A percentile compares a stretch with the other conserved stretches of the same genome.
Evolutionary conservation across 352 stramenopile genomes (phyloP).

Genomic region (Pythium scleroteichum): DNA sequence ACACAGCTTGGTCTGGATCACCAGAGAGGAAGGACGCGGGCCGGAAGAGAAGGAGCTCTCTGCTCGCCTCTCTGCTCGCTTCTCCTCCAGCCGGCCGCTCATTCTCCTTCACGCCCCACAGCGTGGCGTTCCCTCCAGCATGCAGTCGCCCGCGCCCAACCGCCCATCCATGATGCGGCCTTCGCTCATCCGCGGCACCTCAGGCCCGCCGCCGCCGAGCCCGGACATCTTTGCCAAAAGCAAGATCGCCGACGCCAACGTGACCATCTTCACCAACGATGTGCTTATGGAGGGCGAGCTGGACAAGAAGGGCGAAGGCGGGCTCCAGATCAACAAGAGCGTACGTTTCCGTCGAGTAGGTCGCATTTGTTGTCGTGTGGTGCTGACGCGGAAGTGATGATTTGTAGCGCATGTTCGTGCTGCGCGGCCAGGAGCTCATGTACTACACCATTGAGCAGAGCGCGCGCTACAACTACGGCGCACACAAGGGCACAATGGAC

Average conservation of each 20-base stretch:
- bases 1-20: neutral
- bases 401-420: constrained; percentile 62
- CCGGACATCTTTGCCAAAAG: constrained; percentile 65
- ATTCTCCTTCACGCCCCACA: neutral
- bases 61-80: neutral
- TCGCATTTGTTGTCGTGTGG: too few species aligned
- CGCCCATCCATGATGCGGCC: constrained; percentile 32
- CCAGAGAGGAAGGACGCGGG: constrained; percentile 6
- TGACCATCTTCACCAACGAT: constrained; percentile 60
- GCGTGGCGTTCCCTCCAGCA: constrained; percentile 20
- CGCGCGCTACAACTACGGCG: constrained; percentile 51
- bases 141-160: constrained; percentile 15
- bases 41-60: neutral
- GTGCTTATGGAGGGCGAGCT: constrained; percentile 73
- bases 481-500: constrained; percentile 63
- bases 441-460: constrained; percentile 63
- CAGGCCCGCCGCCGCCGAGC: constrained; percentile 16
- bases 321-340: constrained; percentile 66
- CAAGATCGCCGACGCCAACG: constrained; percentile 57
- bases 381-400: too few species aligned
- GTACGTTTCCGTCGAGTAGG: constrained; percentile 37
- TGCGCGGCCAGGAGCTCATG: constrained; percentile 64
- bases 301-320: constrained; percentile 64
- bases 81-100: neutral
- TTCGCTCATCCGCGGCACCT: constrained; percentile 45